Evolutionary conservation across 116 monocot species (phyloP), one percentile per base, ranked within the genome.

Genomic region (Phalaenopsis hybrid): DNA sequence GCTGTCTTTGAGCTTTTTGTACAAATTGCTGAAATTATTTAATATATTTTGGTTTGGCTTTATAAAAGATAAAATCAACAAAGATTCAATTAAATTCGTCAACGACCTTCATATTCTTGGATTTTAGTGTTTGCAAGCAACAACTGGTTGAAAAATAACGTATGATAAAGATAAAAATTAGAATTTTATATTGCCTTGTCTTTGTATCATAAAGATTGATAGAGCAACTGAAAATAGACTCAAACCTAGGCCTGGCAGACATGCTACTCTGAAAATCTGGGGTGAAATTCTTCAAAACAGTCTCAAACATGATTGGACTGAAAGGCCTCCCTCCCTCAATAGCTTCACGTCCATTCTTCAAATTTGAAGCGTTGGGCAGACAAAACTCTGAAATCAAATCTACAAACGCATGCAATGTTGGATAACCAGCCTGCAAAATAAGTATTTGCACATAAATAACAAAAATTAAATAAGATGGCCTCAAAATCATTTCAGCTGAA

Each of bases 171-270:
- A 70, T 37, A 70, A 34, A 70, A 70, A 37, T 12, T 4, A 37
- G 3, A 37, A 70, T 11, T 70, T 34, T 70, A 8, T 37, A 15
- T 70, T 37, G 4, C 1, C 34, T 4, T 34, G 37, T 33, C 34
- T 37, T 70, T 70, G 34, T 70, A 33, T 28, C 37, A 33, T 70
- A 70, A 70, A 70, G 7, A 70, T 70, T 34, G 13, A 70, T 70
- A 70, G 34, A 70, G 37, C 28, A 33, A 37, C 70, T 33, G 61
- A 34, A 77, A 59, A 80, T n/a, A 52, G 52, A 55, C 12, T 82
- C 80, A 87, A 50, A 96, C 96, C 96, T 96, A 85, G 92, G 92
- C 74, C 91, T 87, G 57, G 89, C 90, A 65, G 79, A 85, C 45
- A 88, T 83, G 76, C 88, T 81, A 70, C 69, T 73, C 17, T 88